Evolutionary conservation across 352 stramenopile species (phyloP).

Genomic region (Phytophthora syringae): DNA sequence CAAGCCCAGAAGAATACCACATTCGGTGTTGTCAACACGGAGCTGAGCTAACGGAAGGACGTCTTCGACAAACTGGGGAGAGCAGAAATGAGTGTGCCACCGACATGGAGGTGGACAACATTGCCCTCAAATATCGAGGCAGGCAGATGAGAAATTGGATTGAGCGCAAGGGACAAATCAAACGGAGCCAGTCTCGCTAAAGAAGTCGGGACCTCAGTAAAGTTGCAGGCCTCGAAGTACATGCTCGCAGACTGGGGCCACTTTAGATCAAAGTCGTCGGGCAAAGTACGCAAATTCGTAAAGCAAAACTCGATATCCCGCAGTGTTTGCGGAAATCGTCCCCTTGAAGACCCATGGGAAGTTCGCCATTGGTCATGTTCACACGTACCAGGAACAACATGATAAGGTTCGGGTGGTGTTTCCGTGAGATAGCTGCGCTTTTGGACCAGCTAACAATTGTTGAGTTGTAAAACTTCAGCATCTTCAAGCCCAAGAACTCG

Average conservation of each 20-base stretch:
- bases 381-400: slow-evolving; percentile 23
- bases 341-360: slow-evolving; percentile 15
- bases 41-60: too few species aligned
- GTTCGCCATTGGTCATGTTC: slow-evolving; percentile 13
- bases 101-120: too few species aligned
- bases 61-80: too few species aligned
- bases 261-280: slow-evolving; percentile 36
- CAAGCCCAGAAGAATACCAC: not conserved
- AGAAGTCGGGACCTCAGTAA: slow-evolving; percentile 11
- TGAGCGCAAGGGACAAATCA: too few species aligned
- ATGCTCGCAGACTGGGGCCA: slow-evolving; percentile 34
- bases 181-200: too few species aligned
- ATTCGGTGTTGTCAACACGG: not conserved
- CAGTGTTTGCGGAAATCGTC: slow-evolving; percentile 7
- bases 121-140: too few species aligned
- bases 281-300: slow-evolving; percentile 41
- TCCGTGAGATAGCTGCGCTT: slow-evolving; percentile 27
- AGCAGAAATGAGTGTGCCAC: too few species aligned
- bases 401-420: slow-evolving; percentile 24
- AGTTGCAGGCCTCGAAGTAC: slow-evolving; percentile 23
- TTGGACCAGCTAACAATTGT: slow-evolving; percentile 30
- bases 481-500: slow-evolving; percentile 30
- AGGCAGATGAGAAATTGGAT: too few species aligned
- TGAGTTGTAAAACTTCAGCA: slow-evolving; percentile 46
- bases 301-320: slow-evolving; percentile 38